Evolutionary conservation across 371 early-diverging fungal genomes (phyloP), one percentile per base, ranked within the genome.

Genomic region (Dinochytrium kinnereticum): DNA sequence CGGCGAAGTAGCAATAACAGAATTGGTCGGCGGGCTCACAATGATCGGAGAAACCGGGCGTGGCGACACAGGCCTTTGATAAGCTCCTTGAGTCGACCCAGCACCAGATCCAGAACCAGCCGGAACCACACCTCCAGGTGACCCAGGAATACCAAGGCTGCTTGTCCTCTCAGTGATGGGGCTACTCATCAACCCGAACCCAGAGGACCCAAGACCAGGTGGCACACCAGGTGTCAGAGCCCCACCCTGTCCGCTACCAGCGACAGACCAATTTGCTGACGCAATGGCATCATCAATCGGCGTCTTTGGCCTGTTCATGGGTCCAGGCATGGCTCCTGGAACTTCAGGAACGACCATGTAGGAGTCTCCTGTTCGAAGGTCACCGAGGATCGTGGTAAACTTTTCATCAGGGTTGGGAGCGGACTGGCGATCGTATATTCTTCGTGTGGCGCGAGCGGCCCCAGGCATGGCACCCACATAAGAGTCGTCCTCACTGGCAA

Each of bases 371-470:
- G 66, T 30, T 1, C 70, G 31, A 1, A 65, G 21, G n/a, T 70
- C 73, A 5, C 70, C 75, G 31, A 78, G 38, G 1, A 72, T 39
- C 30, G 69, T 72, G 19, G 69, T 59, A 59, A 74, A 79, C 66
- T 79, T 73, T 26, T 79, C 79, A 1, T 79, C 79, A 0, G 74
- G 72, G 31, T 40, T 66, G 0, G 79, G 74, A 10, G 76, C 68
- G 51, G 74, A 74, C 76, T 92, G 91, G 61, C 93, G 89, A 71
- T 92, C 92, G 57, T 85, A 84, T 34, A 86, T 78, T 21, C 88
- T 82, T 26, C 86, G 85, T 13, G 53, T 69, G 17, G 44, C 19
- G 24, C 74, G 31, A 3, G 65, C 19, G 5, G 34, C 65, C 19
- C 37, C 30, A 44, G 71, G 76, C 26, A 28, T 61, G 33, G 51